Percentiles rank a stretch among this genome's conserved stretches.
Conservation (phyloP, 192 early-diverging fungal species). For the Backusella circina region DNA sequence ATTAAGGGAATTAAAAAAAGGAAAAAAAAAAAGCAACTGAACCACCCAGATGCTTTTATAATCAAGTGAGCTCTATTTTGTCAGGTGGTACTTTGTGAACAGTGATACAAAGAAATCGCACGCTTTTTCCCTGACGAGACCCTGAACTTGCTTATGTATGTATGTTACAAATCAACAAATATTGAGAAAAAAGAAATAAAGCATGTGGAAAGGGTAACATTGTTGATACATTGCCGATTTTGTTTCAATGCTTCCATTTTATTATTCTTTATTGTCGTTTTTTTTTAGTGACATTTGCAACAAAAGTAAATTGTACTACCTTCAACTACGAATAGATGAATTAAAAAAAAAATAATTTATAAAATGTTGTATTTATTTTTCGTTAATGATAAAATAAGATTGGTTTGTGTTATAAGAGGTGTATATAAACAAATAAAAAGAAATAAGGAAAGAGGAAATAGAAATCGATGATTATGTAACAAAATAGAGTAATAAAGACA, state of each 20-base stretch:
- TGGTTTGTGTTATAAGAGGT: background rate
- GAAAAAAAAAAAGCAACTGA: constrained; percentile 1
- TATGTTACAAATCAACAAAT: background rate
- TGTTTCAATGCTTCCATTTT: background rate
- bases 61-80: constrained; percentile 1
- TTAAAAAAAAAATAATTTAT: background rate
- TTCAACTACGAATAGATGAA: background rate
- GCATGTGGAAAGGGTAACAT: constrained; percentile 3
- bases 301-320: background rate
- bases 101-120: constrained; percentile 1
- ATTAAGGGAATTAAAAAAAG: constrained; percentile 3
- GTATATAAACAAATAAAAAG: background rate
- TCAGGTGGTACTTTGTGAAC: constrained; percentile 2
- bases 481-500: background rate
- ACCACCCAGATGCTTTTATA: constrained; percentile 4
- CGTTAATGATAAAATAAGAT: background rate
- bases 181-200: background rate
- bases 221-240: background rate
- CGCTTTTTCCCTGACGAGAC: constrained; percentile 12
- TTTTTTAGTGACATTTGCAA: background rate
- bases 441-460: background rate
- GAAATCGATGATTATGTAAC: background rate
- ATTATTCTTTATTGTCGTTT: background rate
- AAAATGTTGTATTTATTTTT: background rate
- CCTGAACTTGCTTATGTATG: background rate